Conservation (phyloP, 345 rosid genomes). For the Mangifera indica region DNA sequence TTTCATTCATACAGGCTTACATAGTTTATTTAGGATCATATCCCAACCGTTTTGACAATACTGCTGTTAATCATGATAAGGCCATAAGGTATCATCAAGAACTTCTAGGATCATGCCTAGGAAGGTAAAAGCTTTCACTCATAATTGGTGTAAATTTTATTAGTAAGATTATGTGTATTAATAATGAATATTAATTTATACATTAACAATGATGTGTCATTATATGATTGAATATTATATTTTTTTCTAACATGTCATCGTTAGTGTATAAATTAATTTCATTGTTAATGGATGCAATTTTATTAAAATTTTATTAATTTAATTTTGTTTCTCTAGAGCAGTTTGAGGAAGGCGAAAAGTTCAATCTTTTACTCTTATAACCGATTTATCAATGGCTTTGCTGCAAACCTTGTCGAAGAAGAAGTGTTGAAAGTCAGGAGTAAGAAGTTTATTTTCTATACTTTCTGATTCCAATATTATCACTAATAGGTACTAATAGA, state of each 20-base stretch:
- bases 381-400: conserved; percentile 37
- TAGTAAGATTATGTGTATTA: no score
- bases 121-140: conserved; percentile 21
- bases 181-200: no score
- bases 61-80: conserved; percentile 1
- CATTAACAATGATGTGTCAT: no score
- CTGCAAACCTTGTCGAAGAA: conserved; percentile 32
- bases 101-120: conserved; percentile 35
- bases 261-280: no score
- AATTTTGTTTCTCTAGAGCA: conserved; percentile 4
- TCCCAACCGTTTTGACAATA: conserved; percentile 6
- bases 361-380: conserved; percentile 32
- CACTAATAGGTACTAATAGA: no score
- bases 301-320: no score
- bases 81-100: conserved; percentile 26
- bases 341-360: conserved; percentile 19
- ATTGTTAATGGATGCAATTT: no score
- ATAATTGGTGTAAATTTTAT: no score
- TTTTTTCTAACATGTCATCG: no score
- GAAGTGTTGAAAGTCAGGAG: conserved; percentile 32
- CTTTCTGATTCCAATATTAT: not conserved
- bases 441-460: conserved; percentile 3
- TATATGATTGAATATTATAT: no score
- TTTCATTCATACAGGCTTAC: conserved; percentile 20
- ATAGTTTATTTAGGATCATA: conserved; percentile 34